Conservation (phyloP, 257 asterid species). For the Gynochthodes officinalis region DNA sequence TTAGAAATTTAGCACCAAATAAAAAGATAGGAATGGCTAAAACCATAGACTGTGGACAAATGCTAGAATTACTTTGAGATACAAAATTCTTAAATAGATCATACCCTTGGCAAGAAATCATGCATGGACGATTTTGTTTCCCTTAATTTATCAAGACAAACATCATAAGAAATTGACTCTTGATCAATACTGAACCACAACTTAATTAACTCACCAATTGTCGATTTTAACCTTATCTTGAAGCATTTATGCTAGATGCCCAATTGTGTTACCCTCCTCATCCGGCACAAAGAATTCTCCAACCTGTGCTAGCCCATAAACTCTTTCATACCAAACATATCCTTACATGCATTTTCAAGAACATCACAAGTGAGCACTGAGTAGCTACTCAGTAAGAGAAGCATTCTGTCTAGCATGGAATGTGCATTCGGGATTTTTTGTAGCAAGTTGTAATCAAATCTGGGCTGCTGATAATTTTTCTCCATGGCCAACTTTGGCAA, state of each 20-base stretch:
- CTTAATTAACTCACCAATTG: not conserved
- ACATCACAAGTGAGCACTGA: not conserved
- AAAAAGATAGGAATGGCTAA: too few relatives aligned
- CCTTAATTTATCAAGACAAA: too few relatives aligned
- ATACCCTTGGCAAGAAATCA: too few relatives aligned
- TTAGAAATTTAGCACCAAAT: too few relatives aligned
- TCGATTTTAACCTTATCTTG: not conserved
- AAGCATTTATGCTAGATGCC: not conserved
- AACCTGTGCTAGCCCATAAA: not conserved
- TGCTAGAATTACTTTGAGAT: too few relatives aligned
- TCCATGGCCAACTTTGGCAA: not conserved
- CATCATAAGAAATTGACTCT: not conserved
- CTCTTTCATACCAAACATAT: not conserved
- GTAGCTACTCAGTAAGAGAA: too few relatives aligned
- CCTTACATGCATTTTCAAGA: not conserved
- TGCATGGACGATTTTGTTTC: too few relatives aligned
- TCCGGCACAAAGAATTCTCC: not conserved
- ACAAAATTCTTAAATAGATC: not conserved
- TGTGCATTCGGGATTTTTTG: not conserved
- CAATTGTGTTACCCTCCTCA: not conserved
- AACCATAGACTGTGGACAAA: too few relatives aligned
- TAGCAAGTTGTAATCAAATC: too few relatives aligned
- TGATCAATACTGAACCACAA: not conserved
- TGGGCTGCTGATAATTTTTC: not conserved
- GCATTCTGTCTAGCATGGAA: too few relatives aligned